Evolutionary conservation across 148 eudicot species (phyloP).

Genomic region (Fagopyrum homotropicum): DNA sequence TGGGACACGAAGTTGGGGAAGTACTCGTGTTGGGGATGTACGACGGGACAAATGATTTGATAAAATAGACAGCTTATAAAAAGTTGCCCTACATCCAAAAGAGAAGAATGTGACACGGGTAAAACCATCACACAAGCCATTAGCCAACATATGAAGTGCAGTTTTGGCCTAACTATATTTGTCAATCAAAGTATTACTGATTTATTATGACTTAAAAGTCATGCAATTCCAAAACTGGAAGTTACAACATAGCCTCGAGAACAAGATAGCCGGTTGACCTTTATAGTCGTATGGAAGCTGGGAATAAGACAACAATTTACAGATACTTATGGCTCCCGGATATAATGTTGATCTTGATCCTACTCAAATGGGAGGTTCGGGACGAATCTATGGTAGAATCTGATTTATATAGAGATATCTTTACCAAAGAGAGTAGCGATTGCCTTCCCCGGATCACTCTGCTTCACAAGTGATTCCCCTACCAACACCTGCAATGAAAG

Average conservation of each 20-base stretch:
- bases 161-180: not conserved
- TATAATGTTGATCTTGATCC: not conserved
- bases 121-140: not conserved
- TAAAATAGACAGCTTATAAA: not conserved
- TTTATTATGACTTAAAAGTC: not conserved
- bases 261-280: not conserved
- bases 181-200: not conserved
- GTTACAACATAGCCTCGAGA: not conserved
- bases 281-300: not conserved
- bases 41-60: not conserved
- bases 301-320: not conserved
- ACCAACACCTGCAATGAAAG: conserved; percentile 62
- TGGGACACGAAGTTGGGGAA: too few relatives aligned
- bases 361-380: not conserved
- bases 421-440: conserved; percentile 74
- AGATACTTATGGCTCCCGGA: not conserved
- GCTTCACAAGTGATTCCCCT: conserved; percentile 86
- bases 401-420: conserved; percentile 48
- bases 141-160: not conserved
- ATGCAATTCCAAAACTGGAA: not conserved
- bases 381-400: not conserved
- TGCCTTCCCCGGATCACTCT: conserved; percentile 63
- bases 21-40: too few relatives aligned
- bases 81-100: too few relatives aligned
- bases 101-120: not conserved